Evolutionary conservation across 805 yeast species (phyloP).

Genomic region (Cephaloascus albidus): DNA sequence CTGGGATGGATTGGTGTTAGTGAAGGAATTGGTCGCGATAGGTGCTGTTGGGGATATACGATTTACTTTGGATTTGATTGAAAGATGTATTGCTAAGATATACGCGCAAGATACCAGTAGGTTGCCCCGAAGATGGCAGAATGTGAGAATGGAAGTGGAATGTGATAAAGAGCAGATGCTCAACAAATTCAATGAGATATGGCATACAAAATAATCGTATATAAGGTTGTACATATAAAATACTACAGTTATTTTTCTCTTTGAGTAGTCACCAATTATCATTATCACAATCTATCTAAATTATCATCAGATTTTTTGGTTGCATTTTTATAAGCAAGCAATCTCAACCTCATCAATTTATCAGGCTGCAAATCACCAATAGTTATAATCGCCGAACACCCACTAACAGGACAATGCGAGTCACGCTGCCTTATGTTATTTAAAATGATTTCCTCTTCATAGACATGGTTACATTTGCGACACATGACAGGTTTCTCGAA

Average conservation of each 20-base stretch:
- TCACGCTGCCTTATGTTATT: slow-evolving; percentile 17
- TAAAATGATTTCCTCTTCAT: slow-evolving; percentile 38
- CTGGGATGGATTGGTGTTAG: neutral
- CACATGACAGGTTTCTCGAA: slow-evolving; percentile 51
- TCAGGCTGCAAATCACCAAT: slow-evolving; percentile 33
- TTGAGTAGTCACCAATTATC: neutral
- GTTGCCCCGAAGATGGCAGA: neutral
- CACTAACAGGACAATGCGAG: slow-evolving; percentile 48
- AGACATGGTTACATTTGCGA: slow-evolving; percentile 50
- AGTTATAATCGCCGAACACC: slow-evolving; percentile 32
- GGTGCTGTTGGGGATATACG: too few species aligned
- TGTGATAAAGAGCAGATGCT: neutral
- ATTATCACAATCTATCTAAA: slow-evolving; percentile 3
- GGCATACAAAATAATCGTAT: slow-evolving; percentile 2
- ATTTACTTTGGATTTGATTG: neutral
- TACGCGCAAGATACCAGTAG: neutral
- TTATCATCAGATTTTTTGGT: neutral
- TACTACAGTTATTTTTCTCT: neutral
- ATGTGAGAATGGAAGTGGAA: too few species aligned
- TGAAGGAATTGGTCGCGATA: too few species aligned
- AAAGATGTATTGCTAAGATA: neutral
- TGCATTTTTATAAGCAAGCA: slow-evolving; percentile 23
- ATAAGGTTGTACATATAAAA: neutral
- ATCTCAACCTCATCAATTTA: slow-evolving; percentile 45
- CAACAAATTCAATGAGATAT: slow-evolving; percentile 1